A percentile compares a stretch with the other conserved stretches of the same genome.
Evolutionary conservation across 1,284 basidiomycete species (phyloP).

Genomic region (Cryptococcus floricola): DNA sequence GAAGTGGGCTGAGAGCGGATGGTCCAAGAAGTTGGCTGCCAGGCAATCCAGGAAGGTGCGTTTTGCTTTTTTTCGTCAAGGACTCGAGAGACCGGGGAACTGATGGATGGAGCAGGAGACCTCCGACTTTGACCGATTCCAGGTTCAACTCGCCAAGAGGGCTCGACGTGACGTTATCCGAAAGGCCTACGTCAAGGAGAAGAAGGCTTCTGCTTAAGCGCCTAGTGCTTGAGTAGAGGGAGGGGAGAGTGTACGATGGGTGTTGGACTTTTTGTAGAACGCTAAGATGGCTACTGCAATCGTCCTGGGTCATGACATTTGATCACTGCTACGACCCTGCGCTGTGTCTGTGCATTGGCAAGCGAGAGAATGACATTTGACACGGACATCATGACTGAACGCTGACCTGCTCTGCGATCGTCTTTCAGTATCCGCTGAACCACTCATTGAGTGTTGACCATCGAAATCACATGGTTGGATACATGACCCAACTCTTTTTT

Average conservation of each 20-base stretch:
- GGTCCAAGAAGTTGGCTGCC: slow-evolving; percentile 87
- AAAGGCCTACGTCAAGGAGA: slow-evolving; percentile 52
- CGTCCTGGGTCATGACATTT: slow-evolving; percentile 11
- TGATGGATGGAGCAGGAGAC: slow-evolving; percentile 48
- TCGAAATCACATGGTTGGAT: too few relatives aligned
- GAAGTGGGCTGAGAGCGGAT: slow-evolving; percentile 73
- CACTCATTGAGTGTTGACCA: too few relatives aligned
- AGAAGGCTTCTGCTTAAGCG: slow-evolving; percentile 49
- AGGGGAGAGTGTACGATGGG: not conserved
- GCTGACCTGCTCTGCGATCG: too few relatives aligned
- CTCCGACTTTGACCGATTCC: slow-evolving; percentile 86
- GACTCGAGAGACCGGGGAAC: not conserved
- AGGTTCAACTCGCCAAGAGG: slow-evolving; percentile 56
- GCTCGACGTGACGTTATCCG: slow-evolving; percentile 51
- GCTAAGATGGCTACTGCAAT: slow-evolving; percentile 5
- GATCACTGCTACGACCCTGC: not conserved
- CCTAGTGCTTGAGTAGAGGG: not conserved
- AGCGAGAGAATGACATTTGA: too few relatives aligned
- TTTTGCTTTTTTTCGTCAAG: not conserved
- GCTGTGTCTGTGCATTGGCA: too few relatives aligned
- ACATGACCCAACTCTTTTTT: too few relatives aligned
- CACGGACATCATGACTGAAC: too few relatives aligned
- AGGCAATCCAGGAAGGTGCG: slow-evolving; percentile 64
- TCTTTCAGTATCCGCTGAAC: too few relatives aligned
- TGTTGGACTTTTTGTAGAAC: slow-evolving; percentile 2